A percentile compares a stretch with the other conserved stretches of the same genome.
These are phyloP conservation scores for Solanum chiquidenum DNA, from an alignment of 257 asterid species.

Conservation along the genomic window DNA sequence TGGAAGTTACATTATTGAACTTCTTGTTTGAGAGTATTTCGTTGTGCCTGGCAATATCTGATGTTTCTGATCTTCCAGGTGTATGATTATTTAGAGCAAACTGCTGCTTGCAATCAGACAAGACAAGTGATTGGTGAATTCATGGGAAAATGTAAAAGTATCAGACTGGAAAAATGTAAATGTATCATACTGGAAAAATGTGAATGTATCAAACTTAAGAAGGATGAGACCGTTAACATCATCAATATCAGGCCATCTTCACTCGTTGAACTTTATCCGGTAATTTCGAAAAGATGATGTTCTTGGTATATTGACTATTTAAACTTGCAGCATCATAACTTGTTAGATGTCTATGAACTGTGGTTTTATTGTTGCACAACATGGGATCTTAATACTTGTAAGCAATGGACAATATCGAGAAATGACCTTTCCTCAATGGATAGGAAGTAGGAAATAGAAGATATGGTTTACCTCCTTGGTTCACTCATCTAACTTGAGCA, in stretches of 20 bases:
- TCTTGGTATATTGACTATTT: neutral
- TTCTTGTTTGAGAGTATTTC: neutral
- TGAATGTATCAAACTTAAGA: conserved; percentile 35
- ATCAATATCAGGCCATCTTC: conserved; percentile 58
- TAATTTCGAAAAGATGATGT: conserved; percentile 8
- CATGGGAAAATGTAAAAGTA: conserved; percentile 33
- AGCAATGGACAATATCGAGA: neutral
- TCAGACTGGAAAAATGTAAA: conserved; percentile 41
- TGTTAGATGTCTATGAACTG: neutral
- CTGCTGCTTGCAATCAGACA: conserved; percentile 56
- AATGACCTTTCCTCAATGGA: neutral
- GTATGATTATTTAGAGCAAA: conserved; percentile 59
- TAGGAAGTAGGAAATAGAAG: neutral
- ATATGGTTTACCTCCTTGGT: neutral
- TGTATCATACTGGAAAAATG: conserved; percentile 23
- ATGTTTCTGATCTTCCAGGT: conserved; percentile 23
- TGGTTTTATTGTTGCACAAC: neutral
- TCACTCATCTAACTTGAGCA: neutral
- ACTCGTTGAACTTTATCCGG: conserved; percentile 46
- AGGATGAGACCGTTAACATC: conserved; percentile 66
- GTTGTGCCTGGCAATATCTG: neutral
- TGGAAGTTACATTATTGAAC: neutral
- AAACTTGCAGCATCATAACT: neutral
- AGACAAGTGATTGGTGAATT: conserved; percentile 29
- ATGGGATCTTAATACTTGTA: neutral